These are phyloP conservation scores for Dunaliella sp. DNA, from an alignment of 139 green algal species.

Conservation along the genomic window DNA sequence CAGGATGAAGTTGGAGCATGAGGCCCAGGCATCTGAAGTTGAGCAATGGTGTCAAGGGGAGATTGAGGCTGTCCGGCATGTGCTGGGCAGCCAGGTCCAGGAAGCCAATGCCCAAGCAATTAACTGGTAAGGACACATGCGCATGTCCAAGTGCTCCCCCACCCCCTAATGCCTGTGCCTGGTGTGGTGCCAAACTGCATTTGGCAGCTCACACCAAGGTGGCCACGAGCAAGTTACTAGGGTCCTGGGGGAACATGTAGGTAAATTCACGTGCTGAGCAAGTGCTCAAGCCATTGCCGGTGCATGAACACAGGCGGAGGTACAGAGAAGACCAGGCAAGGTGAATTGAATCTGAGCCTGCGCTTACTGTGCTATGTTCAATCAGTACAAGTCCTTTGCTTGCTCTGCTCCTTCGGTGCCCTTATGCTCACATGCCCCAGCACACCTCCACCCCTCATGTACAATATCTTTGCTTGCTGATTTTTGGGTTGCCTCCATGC, in stretches of 20 bases:
- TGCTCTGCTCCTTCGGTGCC: not conserved
- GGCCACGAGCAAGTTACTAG: not conserved
- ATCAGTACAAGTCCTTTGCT: not conserved
- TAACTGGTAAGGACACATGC: conserved; percentile 19
- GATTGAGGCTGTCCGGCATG: conserved; percentile 14
- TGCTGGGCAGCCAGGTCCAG: not conserved
- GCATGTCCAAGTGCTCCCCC: too few species aligned
- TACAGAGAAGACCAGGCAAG: too few species aligned
- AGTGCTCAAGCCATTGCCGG: too few species aligned
- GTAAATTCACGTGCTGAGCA: too few species aligned
- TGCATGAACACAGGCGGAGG: not conserved
- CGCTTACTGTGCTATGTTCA: not conserved
- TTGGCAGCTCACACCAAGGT: not conserved
- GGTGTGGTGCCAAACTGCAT: too few species aligned
- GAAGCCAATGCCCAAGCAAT: not conserved
- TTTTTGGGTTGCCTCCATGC: not conserved
- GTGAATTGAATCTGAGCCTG: not conserved
- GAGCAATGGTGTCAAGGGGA: conserved; percentile 12
- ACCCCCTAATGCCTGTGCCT: not conserved
- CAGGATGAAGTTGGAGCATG: not conserved
- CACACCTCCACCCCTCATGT: not conserved
- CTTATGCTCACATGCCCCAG: not conserved
- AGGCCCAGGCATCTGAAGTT: not conserved
- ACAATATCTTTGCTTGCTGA: not conserved
- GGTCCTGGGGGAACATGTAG: too few species aligned